phyloP scores from a whole-genome alignment of 257 asterid species.

The Solanum chaucha region DNA sequence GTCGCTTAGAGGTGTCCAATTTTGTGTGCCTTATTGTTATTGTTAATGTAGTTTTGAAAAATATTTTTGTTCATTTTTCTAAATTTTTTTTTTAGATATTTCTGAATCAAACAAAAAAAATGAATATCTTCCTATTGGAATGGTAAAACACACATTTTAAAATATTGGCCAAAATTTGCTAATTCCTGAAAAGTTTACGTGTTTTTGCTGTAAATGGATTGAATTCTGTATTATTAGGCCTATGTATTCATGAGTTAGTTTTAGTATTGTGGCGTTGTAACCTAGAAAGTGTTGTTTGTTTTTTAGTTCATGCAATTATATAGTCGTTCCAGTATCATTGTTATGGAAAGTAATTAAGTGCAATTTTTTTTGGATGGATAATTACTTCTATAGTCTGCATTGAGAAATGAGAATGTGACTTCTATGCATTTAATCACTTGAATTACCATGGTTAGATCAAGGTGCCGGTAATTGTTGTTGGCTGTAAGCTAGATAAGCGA shows the following conservation, averaged over 20 bases:
- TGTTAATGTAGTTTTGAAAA: background rate
- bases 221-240: background rate
- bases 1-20: constrained; percentile 60
- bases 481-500: constrained; percentile 90
- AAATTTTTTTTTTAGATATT: background rate
- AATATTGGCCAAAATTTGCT: background rate
- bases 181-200: background rate
- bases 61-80: background rate
- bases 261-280: background rate
- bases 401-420: background rate
- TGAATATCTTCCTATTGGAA: background rate
- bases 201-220: background rate
- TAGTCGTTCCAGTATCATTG: background rate
- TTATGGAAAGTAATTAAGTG: background rate
- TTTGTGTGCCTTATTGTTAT: background rate
- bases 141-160: background rate
- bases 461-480: constrained; percentile 86
- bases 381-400: background rate
- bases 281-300: background rate
- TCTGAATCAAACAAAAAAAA: background rate
- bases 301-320: background rate
- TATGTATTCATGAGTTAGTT: background rate
- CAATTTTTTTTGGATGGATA: background rate
- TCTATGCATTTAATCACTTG: background rate
- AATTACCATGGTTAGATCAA: constrained; percentile 39